Evolutionary conservation across 495 filamentous ascomycete species (phyloP), one percentile per base, ranked within the genome.

Genomic region (Barbatosphaeria neglecta): DNA sequence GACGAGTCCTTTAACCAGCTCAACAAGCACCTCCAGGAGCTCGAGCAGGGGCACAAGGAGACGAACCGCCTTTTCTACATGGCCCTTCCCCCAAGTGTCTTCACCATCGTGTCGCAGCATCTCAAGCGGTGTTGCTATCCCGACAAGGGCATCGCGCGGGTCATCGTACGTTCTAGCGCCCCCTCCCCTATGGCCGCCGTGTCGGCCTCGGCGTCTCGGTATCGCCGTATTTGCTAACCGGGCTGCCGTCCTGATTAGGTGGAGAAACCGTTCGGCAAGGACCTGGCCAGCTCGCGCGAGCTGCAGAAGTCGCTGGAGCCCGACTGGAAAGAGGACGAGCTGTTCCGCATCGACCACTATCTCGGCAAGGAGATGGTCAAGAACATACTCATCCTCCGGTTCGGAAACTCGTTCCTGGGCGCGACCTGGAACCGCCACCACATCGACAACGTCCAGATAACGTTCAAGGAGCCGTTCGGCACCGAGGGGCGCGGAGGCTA

Each of bases 291-390:
- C 74, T 97, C 93, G 37, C 83, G 93, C 43, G 87, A 94, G 58
- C 78, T 99, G 38, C 88, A 97, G 57, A 93, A 87, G 64, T 90
- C 93, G 3, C 76, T 99, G 43, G 88, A 90, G 56, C 93, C 93
- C 25, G 87, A 97, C 72, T 99, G 93, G 93, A 94, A 85, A 61
- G 93, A 99, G 67, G 93, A 99, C 41, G 93, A 99, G 73, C 86
- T 97, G 54, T 99, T 93, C 81, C 90, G 93, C 59, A 99, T 99
- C 59, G 93, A 99, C 65, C 93, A 99, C 71, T 99, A 99, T 64
- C 78, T 99, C 35, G 93, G 93, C 55, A 99, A 99, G 79, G 93
- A 99, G 74, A 99, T 99, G 93, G 93, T 99, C 46, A 99, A 99
- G 79, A 99, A 99, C 65, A 93, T 99, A 58, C 79, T 99, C 45